Evolutionary conservation across 495 filamentous ascomycete species (phyloP).

Genomic region (Tuber microsphaerosporum): DNA sequence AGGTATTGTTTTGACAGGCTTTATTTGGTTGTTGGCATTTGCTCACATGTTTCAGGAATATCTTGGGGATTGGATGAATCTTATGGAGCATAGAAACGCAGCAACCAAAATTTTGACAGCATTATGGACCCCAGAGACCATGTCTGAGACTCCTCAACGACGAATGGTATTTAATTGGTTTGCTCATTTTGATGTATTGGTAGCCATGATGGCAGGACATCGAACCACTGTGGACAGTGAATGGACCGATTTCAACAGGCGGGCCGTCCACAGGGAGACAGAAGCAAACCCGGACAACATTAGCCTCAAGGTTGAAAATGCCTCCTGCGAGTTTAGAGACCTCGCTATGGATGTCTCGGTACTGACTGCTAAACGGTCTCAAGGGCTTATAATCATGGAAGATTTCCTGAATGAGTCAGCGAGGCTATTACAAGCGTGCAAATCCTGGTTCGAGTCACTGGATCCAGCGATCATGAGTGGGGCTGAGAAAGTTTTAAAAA

Average conservation of each 20-base stretch:
- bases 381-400: slow-evolving; percentile 55
- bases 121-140: slow-evolving; percentile 68
- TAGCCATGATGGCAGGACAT: slow-evolving; percentile 71
- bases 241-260: slow-evolving; percentile 66
- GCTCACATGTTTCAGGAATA: slow-evolving; percentile 62
- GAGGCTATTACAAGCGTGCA: slow-evolving; percentile 24
- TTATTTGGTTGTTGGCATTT: slow-evolving; percentile 8
- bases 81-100: slow-evolving; percentile 86
- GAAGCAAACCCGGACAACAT: slow-evolving; percentile 57
- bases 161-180: slow-evolving; percentile 80
- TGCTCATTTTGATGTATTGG: slow-evolving; percentile 77
- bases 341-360: slow-evolving; percentile 74
- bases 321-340: slow-evolving; percentile 59
- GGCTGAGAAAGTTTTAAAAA: slow-evolving; percentile 23
- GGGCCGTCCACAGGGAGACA: slow-evolving; percentile 56
- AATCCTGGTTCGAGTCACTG: slow-evolving; percentile 31
- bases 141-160: slow-evolving; percentile 60
- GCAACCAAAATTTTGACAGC: slow-evolving; percentile 72
- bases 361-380: slow-evolving; percentile 64
- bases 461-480: slow-evolving; percentile 33
- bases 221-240: slow-evolving; percentile 65
- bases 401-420: slow-evolving; percentile 49
- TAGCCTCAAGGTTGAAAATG: slow-evolving; percentile 57
- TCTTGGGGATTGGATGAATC: slow-evolving; percentile 86
- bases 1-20: slow-evolving; percentile 52